Evolutionary conservation across 148 eudicot species (phyloP).

Genomic region (Rhododendron griersonianum): DNA sequence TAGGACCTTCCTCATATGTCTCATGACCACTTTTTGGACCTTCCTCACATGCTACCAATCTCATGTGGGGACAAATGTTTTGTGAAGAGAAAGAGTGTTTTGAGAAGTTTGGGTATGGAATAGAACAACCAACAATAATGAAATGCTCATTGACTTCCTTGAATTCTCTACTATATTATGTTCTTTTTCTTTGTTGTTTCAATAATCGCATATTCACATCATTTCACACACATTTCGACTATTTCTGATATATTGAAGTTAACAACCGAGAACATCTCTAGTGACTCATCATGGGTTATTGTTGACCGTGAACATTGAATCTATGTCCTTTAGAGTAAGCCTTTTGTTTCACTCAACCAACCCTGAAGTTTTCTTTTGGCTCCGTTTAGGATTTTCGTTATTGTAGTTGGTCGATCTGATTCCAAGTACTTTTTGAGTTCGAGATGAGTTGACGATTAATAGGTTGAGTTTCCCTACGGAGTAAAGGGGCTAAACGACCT

Average conservation of each 20-base stretch:
- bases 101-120: background rate
- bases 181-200: background rate
- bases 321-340: background rate
- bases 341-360: background rate
- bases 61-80: slow-evolving; percentile 14
- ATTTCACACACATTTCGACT: background rate
- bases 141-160: background rate
- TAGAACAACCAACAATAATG: background rate
- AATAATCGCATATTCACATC: background rate
- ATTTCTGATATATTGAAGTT: no score
- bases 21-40: background rate
- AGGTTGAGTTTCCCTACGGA: background rate
- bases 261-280: background rate
- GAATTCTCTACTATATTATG: background rate
- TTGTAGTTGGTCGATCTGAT: background rate
- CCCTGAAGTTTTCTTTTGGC: background rate
- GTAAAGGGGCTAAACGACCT: no score
- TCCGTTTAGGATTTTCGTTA: background rate
- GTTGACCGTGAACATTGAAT: background rate
- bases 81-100: background rate
- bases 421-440: background rate
- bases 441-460: background rate
- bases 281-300: background rate
- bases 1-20: slow-evolving; percentile 47
- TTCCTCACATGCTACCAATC: slow-evolving; percentile 1